phyloP scores from a whole-genome alignment of 768 basidiomycete species.

The Vararia minispora region DNA sequence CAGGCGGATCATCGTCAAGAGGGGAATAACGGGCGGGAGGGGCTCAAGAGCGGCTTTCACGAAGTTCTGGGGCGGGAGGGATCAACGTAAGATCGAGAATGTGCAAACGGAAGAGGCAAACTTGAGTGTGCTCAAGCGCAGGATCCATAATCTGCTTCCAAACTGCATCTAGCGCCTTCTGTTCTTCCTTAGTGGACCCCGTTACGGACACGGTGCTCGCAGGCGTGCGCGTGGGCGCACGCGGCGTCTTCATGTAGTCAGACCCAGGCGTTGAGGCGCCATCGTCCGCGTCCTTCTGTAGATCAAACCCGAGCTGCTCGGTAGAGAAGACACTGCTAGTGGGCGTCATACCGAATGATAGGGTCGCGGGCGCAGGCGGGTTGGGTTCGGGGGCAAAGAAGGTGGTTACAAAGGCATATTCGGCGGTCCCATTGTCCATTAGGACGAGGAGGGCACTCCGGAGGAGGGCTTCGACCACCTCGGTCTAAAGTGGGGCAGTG shows the following conservation, averaged over 20 bases:
- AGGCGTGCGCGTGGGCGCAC: constrained; percentile 11
- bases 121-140: constrained; percentile 77
- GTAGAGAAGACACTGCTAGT: constrained; percentile 27
- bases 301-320: constrained; percentile 17
- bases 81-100: neutral
- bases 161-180: constrained; percentile 44
- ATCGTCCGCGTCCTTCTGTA: constrained; percentile 19
- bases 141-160: constrained; percentile 96
- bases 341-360: constrained; percentile 2
- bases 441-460: constrained; percentile 83
- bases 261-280: constrained; percentile 27
- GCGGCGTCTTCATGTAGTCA: constrained; percentile 33
- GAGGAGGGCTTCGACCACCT: constrained; percentile 71
- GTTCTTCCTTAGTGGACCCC: constrained; percentile 64
- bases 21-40: constrained; percentile 58
- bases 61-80: constrained; percentile 40
- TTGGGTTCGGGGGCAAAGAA: constrained; percentile 51
- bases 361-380: constrained; percentile 1
- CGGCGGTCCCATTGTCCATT: constrained; percentile 89
- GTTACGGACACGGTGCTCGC: constrained; percentile 14
- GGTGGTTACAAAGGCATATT: constrained; percentile 76
- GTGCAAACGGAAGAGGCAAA: constrained; percentile 18
- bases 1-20: constrained; percentile 86
- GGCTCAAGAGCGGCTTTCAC: constrained; percentile 60
- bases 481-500: constrained; percentile 40